Percentiles rank a stretch among this genome's conserved stretches.
These are phyloP conservation scores for Blastosporella zonata DNA, from an alignment of 1,284 basidiomycete genomes.

Conservation along the genomic window DNA sequence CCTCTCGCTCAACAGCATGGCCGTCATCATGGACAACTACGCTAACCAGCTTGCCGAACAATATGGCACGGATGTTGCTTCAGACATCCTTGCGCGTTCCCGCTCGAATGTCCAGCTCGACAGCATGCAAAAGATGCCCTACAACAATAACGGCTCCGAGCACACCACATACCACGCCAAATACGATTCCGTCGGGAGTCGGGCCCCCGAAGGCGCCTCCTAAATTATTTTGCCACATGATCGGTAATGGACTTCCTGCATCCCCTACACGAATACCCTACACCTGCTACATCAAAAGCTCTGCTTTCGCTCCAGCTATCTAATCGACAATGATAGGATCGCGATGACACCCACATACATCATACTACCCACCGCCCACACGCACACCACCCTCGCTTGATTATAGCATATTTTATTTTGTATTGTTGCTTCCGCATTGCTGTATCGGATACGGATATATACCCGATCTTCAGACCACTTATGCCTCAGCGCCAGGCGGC, in stretches of 20 bases:
- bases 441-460: too few relatives aligned
- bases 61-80: slow-evolving; percentile 44
- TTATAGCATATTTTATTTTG: background rate
- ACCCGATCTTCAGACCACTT: background rate
- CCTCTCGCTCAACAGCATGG: slow-evolving; percentile 60
- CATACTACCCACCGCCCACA: background rate
- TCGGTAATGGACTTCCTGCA: background rate
- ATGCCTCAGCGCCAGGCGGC: background rate
- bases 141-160: background rate
- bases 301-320: too few relatives aligned
- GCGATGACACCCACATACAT: background rate
- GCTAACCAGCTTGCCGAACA: slow-evolving; percentile 53
- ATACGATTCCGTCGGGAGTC: slow-evolving; percentile 23
- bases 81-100: slow-evolving; percentile 36
- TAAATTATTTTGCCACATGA: background rate
- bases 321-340: too few relatives aligned
- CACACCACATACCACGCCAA: slow-evolving; percentile 17
- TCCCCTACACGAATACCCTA: too few relatives aligned
- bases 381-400: background rate
- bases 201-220: slow-evolving; percentile 12
- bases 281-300: too few relatives aligned
- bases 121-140: slow-evolving; percentile 20
- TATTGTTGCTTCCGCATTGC: too few relatives aligned
- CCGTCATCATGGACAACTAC: slow-evolving; percentile 69
- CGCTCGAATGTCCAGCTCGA: slow-evolving; percentile 27